Percentiles rank a stretch among this genome's conserved stretches.
These are phyloP conservation scores for Botryotinia convoluta DNA, from an alignment of 2,329 filamentous ascomycete genomes.

Conservation along the genomic window DNA sequence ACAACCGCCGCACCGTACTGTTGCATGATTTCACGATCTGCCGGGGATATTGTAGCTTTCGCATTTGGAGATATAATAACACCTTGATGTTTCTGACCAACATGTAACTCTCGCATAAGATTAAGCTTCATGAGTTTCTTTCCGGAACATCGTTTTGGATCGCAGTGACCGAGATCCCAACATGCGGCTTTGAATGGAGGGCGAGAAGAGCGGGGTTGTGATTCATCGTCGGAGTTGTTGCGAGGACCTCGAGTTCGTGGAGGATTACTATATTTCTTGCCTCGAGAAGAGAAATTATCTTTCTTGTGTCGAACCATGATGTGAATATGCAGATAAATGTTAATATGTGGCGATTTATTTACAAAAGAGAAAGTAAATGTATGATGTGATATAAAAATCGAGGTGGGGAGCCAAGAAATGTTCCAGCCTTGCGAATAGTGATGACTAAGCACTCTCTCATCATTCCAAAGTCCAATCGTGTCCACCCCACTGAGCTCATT, in stretches of 20 bases:
- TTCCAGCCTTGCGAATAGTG: slow-evolving; percentile 10
- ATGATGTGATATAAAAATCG: slow-evolving; percentile 5
- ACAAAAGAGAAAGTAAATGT: neutral
- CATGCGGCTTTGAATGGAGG: slow-evolving; percentile 85
- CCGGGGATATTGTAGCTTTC: slow-evolving; percentile 78
- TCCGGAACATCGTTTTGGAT: slow-evolving; percentile 92
- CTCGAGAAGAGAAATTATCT: slow-evolving; percentile 64
- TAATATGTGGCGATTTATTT: neutral
- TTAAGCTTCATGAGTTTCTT: slow-evolving; percentile 91
- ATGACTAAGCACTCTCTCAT: slow-evolving; percentile 14
- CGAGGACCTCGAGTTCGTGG: slow-evolving; percentile 46
- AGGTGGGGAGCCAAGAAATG: slow-evolving; percentile 13
- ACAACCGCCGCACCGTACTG: slow-evolving; percentile 92
- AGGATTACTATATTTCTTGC: slow-evolving; percentile 65
- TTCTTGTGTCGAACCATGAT: slow-evolving; percentile 95
- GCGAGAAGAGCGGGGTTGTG: slow-evolving; percentile 41
- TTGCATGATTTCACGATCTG: slow-evolving; percentile 77
- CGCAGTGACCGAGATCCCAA: slow-evolving; percentile 97
- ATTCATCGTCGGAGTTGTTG: slow-evolving; percentile 48
- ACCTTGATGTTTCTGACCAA: slow-evolving; percentile 88
- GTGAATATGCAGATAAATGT: slow-evolving; percentile 8
- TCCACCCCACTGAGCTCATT: slow-evolving; percentile 17
- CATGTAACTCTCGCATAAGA: slow-evolving; percentile 86
- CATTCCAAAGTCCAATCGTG: slow-evolving; percentile 18
- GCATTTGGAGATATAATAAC: slow-evolving; percentile 95